Evolutionary conservation across 768 basidiomycete species (phyloP).

Genomic region (Boletus tomentosulus): DNA sequence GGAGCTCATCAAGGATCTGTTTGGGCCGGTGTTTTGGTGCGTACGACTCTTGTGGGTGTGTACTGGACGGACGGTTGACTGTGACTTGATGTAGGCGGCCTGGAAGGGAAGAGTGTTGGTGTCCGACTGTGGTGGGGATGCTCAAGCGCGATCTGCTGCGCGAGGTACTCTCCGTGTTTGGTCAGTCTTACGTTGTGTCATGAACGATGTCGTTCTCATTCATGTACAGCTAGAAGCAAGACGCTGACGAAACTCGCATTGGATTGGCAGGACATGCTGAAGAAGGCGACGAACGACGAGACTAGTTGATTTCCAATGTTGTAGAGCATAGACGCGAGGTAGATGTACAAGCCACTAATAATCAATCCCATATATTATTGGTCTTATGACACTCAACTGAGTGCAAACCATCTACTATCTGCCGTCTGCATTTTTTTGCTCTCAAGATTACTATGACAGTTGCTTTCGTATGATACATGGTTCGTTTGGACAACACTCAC

Average conservation of each 20-base stretch:
- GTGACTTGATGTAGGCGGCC: constrained; percentile 50
- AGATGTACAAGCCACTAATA: background rate
- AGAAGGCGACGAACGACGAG: constrained; percentile 56
- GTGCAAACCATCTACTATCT: no score
- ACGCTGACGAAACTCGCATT: constrained; percentile 67
- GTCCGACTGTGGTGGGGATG: constrained; percentile 63
- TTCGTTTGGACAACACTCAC: no score
- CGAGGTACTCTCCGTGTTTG: constrained; percentile 76
- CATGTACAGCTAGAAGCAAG: constrained; percentile 60
- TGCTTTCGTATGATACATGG: no score
- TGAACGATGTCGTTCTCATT: constrained; percentile 2
- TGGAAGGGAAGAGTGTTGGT: constrained; percentile 60
- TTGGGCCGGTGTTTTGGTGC: constrained; percentile 87
- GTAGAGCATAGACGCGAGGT: background rate
- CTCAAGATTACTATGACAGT: no score
- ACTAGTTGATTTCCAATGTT: constrained; percentile 5
- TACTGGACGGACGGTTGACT: background rate
- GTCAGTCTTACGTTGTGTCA: constrained; percentile 40
- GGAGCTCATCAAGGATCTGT: constrained; percentile 85
- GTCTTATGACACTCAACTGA: no score
- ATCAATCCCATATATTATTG: background rate
- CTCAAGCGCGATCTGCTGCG: constrained; percentile 78
- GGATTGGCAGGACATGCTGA: constrained; percentile 81
- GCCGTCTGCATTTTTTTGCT: no score
- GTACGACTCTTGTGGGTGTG: constrained; percentile 26